Base-by-base conservation (phyloP, 1,139 yeast species). In the Taiozyma sp. region DNA sequence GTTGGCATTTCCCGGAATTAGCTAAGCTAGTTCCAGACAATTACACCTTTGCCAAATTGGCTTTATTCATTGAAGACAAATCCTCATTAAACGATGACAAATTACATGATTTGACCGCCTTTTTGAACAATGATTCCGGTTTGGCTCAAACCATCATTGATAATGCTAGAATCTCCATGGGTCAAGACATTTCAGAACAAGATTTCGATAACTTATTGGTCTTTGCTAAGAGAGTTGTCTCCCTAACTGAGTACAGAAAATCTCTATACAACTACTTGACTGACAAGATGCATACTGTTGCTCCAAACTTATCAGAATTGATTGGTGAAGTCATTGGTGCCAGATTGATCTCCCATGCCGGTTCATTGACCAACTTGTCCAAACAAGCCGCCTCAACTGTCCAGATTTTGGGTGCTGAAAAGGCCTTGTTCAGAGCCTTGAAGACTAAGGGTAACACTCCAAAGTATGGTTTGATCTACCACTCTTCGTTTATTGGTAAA, bases 1-100 rank as follows among this genome's bases (percentile, higher is more conserved):
- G 98, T 61, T 93, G 99, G 99, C 99, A 93, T 72, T 93, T 93
- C 83, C 99, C 99, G 53, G 99, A 93, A 76, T 83, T 93, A 77
- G 96, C 97, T 63, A 90, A 89, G 75, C 81, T 93, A 70, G 93
- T 90, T 57, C 85, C 89, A 62, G 99, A 93, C 75, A 91, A 91
- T 77, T 87, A 88, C 73, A 77, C 80, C 59, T 93, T 81, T 71
- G 97, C 97, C 63, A 84, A 80, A 70, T 79, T 91, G 59, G 89
- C 90, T 56, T 75, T 90, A 59, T 79, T 79, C 73, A 88, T 93
- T 68, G 81, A 84, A 74, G 96, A 93, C 75, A 95, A 95, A 78
- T 76, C 90, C 53, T 79, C 89, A 51, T 77, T 93, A 64, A 77
- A 80, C 56, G 95, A 88, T 55, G 96, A 90, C 49, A 84, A 88